These are phyloP conservation scores for Phlebopus sp. DNA, from an alignment of 1,284 basidiomycete species.

Conservation along the genomic window DNA sequence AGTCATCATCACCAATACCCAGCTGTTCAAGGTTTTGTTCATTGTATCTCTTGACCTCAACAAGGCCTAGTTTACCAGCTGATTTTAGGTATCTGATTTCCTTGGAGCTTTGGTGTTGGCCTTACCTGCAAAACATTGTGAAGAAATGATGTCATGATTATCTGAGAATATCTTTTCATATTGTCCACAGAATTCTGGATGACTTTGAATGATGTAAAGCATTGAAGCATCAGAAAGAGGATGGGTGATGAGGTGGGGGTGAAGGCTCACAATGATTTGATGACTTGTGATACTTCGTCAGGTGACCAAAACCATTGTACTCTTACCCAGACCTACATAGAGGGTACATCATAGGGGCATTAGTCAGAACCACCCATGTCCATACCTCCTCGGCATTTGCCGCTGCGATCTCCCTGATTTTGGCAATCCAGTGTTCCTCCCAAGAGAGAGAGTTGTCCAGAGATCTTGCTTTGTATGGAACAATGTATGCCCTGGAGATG, in stretches of 20 bases:
- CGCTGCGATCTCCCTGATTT: slow-evolving; percentile 21
- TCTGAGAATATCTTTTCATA: slow-evolving; percentile 47
- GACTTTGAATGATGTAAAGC: slow-evolving; percentile 25
- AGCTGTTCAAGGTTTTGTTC: slow-evolving; percentile 35
- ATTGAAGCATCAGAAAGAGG: not conserved
- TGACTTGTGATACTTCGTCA: slow-evolving; percentile 36
- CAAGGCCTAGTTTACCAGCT: slow-evolving; percentile 14
- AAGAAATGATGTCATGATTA: slow-evolving; percentile 41
- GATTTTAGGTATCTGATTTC: too few species aligned
- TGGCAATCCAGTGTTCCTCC: slow-evolving; percentile 24
- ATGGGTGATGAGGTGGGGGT: not conserved
- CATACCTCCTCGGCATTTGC: slow-evolving; percentile 15
- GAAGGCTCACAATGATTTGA: slow-evolving; percentile 45
- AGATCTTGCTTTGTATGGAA: slow-evolving; percentile 15
- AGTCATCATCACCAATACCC: slow-evolving; percentile 35
- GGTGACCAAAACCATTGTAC: slow-evolving; percentile 51
- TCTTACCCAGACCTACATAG: slow-evolving; percentile 42
- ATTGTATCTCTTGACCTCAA: slow-evolving; percentile 31
- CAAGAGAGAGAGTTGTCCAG: not conserved
- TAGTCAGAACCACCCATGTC: not conserved
- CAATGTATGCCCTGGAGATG: slow-evolving; percentile 31
- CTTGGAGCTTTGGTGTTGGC: not conserved
- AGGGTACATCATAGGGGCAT: not conserved
- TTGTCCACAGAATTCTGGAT: slow-evolving; percentile 33
- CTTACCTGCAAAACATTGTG: slow-evolving; percentile 41